Conservation (phyloP, 139 green algal genomes). For the Cymbomonas tetramitiformis region DNA sequence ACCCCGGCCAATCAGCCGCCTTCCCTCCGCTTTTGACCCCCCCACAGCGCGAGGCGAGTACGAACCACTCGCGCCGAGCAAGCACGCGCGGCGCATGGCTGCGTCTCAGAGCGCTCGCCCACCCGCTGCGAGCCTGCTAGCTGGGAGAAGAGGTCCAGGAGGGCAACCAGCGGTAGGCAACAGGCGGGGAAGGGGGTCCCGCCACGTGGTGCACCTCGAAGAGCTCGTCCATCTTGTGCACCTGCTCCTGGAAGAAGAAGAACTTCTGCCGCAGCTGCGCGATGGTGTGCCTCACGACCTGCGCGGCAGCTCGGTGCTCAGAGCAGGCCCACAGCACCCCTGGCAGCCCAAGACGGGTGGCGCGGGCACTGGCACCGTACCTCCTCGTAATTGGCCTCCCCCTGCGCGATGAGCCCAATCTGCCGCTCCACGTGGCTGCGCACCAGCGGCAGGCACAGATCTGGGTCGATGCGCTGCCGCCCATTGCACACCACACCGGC, state of each 20-base stretch:
- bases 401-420: conserved; percentile 66
- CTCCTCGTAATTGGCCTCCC: conserved; percentile 49
- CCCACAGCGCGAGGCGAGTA: too few relatives aligned
- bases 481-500: not conserved
- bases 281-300: not conserved
- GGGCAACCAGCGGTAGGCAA: too few relatives aligned
- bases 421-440: conserved; percentile 64
- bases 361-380: too few relatives aligned
- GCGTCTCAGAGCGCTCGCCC: too few relatives aligned
- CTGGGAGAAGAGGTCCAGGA: too few relatives aligned
- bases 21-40: too few relatives aligned
- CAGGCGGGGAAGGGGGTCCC: too few relatives aligned
- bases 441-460: conserved; percentile 33
- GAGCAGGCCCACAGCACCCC: conserved; percentile 18
- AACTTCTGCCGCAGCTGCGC: conserved; percentile 45
- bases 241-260: conserved; percentile 54
- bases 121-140: too few relatives aligned
- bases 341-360: conserved; percentile 12
- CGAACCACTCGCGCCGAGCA: too few relatives aligned
- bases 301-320: conserved; percentile 9
- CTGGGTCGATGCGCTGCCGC: conserved; percentile 3
- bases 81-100: too few relatives aligned
- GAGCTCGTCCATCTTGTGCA: conserved; percentile 68
- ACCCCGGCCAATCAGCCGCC: too few relatives aligned
- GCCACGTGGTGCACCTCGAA: too few relatives aligned